phyloP scores from a whole-genome alignment of 1,284 basidiomycete species.

The Ceratobasidium theobromae region DNA sequence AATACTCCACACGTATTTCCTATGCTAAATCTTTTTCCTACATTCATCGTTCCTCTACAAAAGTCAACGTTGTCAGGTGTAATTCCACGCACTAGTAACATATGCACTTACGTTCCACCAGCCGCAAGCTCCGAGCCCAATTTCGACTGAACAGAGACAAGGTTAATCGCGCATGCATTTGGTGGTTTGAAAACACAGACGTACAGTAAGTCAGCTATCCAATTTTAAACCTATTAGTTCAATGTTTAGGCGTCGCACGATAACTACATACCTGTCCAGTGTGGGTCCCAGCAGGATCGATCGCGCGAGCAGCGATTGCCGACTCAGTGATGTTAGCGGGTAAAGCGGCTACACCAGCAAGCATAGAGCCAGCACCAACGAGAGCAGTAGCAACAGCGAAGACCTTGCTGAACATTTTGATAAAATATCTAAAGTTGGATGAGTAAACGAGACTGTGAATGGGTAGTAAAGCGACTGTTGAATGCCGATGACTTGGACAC shows the following conservation, averaged over 20 bases:
- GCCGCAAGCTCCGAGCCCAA: slow-evolving; percentile 23
- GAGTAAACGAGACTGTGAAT: background rate
- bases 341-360: slow-evolving; percentile 19
- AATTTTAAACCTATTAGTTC: too few relatives aligned
- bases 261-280: slow-evolving; percentile 22
- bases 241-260: too few relatives aligned
- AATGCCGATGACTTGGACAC: slow-evolving; percentile 2
- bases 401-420: slow-evolving; percentile 11
- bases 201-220: slow-evolving; percentile 17
- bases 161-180: background rate
- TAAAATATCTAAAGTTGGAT: background rate
- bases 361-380: slow-evolving; percentile 16
- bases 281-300: slow-evolving; percentile 16
- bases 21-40: background rate
- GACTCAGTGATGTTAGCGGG: slow-evolving; percentile 7
- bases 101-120: slow-evolving; percentile 17
- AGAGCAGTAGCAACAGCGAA: background rate
- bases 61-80: background rate
- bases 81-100: background rate
- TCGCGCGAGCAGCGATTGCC: slow-evolving; percentile 5
- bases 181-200: background rate
- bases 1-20: background rate
- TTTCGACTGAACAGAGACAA: background rate
- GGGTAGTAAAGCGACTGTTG: background rate
- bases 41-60: slow-evolving; percentile 1